Evolutionary conservation across 1,284 basidiomycete genomes (phyloP), one percentile per base, ranked within the genome.

Genomic region (Trichosporon sp.): DNA sequence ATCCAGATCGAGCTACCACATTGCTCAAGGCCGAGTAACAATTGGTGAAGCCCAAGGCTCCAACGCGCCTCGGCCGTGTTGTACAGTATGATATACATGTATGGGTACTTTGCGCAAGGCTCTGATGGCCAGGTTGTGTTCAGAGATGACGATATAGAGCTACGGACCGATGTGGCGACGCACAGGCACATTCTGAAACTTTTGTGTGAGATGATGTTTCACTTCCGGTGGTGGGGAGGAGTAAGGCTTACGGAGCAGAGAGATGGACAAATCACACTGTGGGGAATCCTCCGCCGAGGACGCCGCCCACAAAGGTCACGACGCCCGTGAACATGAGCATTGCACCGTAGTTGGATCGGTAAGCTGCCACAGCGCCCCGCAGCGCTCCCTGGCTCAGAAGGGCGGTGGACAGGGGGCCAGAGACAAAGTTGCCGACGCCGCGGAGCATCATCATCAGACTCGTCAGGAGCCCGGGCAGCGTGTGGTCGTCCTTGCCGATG

Each of bases 361-460:
- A 79, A 3, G 74, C 77, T 14, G 76, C 77, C 0, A 70, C 66
- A 1, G 69, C 70, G 9, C 74, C 74, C 25, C 61, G 63, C 11
- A 66, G 52, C 37, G 72, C 57, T 1, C 66, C 60, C n/a, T 66
- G 59, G 52, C 71, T 70, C 29, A 77, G 65, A 10, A 78, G 62
- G 6, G 69, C 67, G 32, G 72, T 70, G 4, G 74, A 73, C 8
- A 77, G 69, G 16, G 76, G 75, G 16, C 73, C 78, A 10, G 74
- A 77, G 1, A 74, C 70, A 33, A 81, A 70, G 63, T 74, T 78
- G 25, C 78, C 80, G 7, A 81, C 64, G 4, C 78, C 80, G 44
- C 76, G 64, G 23, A 71, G 62, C 56, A 73, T 71, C 13, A 74
- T 71, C 46, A 80, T 79, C 10, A 74, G 60, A 9, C 73, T 72